These are phyloP conservation scores for Eudorina sp. DNA, from an alignment of 139 green algal genomes.

Conservation along the genomic window DNA sequence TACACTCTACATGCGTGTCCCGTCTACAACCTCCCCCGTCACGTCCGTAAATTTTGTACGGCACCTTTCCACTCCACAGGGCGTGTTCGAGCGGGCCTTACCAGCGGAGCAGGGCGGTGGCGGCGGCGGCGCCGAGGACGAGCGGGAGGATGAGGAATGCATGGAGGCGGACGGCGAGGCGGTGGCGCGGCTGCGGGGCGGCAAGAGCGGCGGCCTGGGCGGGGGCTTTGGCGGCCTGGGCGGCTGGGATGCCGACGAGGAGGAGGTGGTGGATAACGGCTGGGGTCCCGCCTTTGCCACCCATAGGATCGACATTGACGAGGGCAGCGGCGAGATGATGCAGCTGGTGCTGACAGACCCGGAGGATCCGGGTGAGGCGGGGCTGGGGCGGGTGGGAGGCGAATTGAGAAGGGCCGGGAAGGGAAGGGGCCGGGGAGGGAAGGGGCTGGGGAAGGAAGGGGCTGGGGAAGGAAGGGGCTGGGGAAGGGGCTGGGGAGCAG, in stretches of 20 bases:
- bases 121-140: too few relatives aligned
- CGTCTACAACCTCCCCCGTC: too few relatives aligned
- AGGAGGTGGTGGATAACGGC: constrained; percentile 7
- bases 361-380: background rate
- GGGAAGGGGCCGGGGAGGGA: background rate
- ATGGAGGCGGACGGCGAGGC: background rate
- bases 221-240: background rate
- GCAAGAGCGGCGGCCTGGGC: background rate
- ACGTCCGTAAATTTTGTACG: too few relatives aligned
- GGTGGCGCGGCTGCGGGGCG: background rate
- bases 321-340: constrained; percentile 41
- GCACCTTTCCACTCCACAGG: too few relatives aligned
- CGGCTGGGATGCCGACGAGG: background rate
- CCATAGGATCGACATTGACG: constrained; percentile 37
- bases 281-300: background rate
- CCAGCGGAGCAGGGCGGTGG: too few relatives aligned
- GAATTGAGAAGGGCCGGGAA: background rate
- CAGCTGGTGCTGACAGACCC: constrained; percentile 33
- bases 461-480: too few relatives aligned
- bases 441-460: background rate
- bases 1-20: too few relatives aligned
- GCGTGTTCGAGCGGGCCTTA: too few relatives aligned
- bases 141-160: too few relatives aligned
- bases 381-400: too few relatives aligned
- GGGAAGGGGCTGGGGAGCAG: too few relatives aligned